Evolutionary conservation across 2,329 filamentous ascomycete species (phyloP), one percentile per base, ranked within the genome.

Genomic region (Epichloe gansuensis): DNA sequence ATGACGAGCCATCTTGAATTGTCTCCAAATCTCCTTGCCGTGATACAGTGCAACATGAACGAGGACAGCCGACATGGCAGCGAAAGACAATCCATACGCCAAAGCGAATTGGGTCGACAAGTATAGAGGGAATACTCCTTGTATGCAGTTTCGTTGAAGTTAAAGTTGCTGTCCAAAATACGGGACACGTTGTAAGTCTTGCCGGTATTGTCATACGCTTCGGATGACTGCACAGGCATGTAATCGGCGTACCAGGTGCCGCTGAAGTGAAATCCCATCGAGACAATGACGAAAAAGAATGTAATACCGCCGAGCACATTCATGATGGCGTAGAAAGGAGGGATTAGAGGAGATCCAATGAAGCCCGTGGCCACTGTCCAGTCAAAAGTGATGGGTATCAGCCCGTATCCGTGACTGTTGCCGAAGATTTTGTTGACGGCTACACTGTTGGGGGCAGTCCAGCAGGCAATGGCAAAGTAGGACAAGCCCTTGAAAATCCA

Each of bases 191-290:
- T 75, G 67, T 86, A 86, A 9, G 69, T 57, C 2, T 67, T 62
- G 25, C 80, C 82, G 0, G 73, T 82, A 61, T 85, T 86, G 67
- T 86, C 83, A 61, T 78, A 85, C 2, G 77, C 80, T 55, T 77
- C 74, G 13, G 76, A 75, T 52, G 76, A 79, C 56, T 81, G 75
- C 25, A 86, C 75, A 2, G 82, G 81, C 51, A 86, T 69, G 62
- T 82, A 83, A 54, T 79, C 75, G 37, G 80, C 63, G 58, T 74
- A 79, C 75, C 76, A 80, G 38, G 67, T 69, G 49, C 77, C 77
- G n/a, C 68, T 72, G 59, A 78, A 82, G 62, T 82, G 78, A 35
- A 82, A 67, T 34, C 76, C 77, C 55, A 78, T 76, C 46, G 82
- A 85, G 34, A 81, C 63, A 55, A 75, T 60, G 54, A 80, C 63